Evolutionary conservation across 108 stramenopile genomes (phyloP), one percentile per base, ranked within the genome.

Genomic region (Chaetoceros muelleri): DNA sequence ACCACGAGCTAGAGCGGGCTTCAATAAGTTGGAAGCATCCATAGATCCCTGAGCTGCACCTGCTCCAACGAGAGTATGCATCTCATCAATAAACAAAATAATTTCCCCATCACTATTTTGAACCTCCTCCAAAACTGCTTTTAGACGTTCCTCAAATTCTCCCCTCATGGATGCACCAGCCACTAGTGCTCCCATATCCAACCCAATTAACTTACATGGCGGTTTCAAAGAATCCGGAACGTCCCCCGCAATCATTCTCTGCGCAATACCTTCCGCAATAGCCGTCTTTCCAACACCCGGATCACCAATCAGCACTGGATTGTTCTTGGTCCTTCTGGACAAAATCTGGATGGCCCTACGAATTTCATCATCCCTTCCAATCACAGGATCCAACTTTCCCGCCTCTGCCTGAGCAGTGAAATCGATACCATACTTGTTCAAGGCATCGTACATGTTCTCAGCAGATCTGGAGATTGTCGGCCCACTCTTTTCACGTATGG

Each of bases 81-180:
- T 94, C 66, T 99, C 98, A 73, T 99, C 98, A 65, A 99, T 95
- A 70, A 99, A 99, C 31, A 98, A 62, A 53, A 99, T 88, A 46
- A 98, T 85, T 49, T 94, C 82, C 17, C 97, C 97, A 18, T 95
- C 87, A 57, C 93, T 86, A 46, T 86, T 85, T 40, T 85, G 80
- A 0, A 98, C 95, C 58, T 99, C 98, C 63, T 95, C 95, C 67
- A 99, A 68, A 16, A 99, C 98, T 18, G 94, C 84, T 81, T 98
- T 98, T n/a, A 99, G 72, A 25, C 98, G 84, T 71, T 98, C 98
- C 64, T 99, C 98, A 67, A 99, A 99, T 71, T 99, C 97, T 52
- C 98, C 98, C 34, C 98, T 75, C 85, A 95, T 96, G 52, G 86
- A 96, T 7, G 98, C 97, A 45, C 98, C 98, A 8, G 98, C 98